Conservation (phyloP, 768 basidiomycete species). For the Podaxis mareebaensis region DNA sequence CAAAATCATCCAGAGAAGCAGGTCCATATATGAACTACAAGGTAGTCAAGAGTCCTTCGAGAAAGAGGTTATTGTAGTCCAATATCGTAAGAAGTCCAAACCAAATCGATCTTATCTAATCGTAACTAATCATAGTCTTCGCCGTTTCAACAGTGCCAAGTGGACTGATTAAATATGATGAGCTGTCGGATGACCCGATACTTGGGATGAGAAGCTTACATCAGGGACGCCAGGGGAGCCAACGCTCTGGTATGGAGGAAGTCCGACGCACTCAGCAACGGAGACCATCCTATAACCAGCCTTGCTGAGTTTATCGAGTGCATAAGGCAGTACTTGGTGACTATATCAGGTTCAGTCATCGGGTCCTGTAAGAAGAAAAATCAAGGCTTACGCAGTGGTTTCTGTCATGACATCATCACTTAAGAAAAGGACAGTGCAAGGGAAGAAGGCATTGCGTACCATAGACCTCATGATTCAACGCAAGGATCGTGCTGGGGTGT, state of each 20-base stretch:
- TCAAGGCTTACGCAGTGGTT: conserved; percentile 34
- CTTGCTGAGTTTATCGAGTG: conserved; percentile 33
- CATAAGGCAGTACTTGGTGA: conserved; percentile 38
- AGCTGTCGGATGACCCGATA: conserved; percentile 4
- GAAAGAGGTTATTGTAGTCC: neutral
- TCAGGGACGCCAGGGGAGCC: conserved; percentile 29
- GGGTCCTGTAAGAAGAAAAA: neutral
- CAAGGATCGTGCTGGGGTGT: conserved; percentile 36
- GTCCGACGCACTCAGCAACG: conserved; percentile 40
- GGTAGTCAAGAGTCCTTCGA: neutral
- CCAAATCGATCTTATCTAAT: neutral
- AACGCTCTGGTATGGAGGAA: conserved; percentile 37
- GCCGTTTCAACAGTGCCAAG: conserved; percentile 26
- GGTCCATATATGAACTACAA: neutral
- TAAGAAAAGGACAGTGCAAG: neutral
- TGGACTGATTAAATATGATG: conserved; percentile 22
- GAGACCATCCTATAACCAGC: conserved; percentile 45
- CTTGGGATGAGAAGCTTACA: conserved; percentile 24
- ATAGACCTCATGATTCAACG: conserved; percentile 44
- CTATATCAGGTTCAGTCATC: conserved; percentile 17
- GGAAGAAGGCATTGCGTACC: conserved; percentile 23
- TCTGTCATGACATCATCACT: conserved; percentile 22
- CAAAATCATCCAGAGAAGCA: neutral
- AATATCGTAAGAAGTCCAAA: neutral
- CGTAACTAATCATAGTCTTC: conserved; percentile 4